Conservation (phyloP, 2,329 filamentous ascomycete species). For the Tolypocladium tropicale region DNA sequence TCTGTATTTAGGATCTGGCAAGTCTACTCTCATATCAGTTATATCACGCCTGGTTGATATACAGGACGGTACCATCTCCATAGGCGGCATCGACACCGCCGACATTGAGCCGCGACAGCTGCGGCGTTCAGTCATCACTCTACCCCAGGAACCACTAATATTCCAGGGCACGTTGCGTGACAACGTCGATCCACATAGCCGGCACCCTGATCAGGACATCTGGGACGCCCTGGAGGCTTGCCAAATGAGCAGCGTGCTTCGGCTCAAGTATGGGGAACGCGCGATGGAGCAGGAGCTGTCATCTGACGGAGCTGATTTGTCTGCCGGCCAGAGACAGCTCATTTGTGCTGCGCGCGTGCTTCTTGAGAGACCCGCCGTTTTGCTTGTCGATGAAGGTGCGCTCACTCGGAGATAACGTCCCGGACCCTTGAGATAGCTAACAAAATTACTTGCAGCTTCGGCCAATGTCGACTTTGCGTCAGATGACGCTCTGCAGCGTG, state of each 20-base stretch:
- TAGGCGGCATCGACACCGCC: neutral
- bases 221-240: neutral
- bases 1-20: neutral
- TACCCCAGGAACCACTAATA: neutral
- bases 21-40: neutral
- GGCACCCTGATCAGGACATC: neutral
- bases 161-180: neutral
- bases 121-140: neutral
- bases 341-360: neutral
- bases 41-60: neutral
- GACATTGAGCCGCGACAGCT: neutral
- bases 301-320: neutral
- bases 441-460: neutral
- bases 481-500: neutral
- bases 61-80: neutral
- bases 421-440: neutral
- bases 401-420: neutral
- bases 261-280: neutral
- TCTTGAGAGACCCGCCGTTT: neutral
- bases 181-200: neutral
- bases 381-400: neutral
- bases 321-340: neutral
- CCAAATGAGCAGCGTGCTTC: neutral
- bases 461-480: neutral
- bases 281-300: neutral